phyloP scores from a whole-genome alignment of 192 early-diverging fungal genomes.

The Mortierella antarctica region DNA sequence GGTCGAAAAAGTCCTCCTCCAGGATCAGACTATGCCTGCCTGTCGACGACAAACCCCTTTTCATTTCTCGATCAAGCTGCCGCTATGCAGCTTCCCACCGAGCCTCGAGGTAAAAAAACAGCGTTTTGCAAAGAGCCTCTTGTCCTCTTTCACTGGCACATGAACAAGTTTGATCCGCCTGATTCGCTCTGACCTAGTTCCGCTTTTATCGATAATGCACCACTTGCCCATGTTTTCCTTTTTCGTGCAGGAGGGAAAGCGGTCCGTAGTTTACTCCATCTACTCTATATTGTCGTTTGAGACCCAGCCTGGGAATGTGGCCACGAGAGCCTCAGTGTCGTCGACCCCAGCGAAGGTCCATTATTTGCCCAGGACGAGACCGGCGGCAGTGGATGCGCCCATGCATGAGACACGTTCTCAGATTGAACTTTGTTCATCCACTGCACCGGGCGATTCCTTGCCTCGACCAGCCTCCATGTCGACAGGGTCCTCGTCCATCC shows the following conservation, averaged over 20 bases:
- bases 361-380: constrained; percentile 17
- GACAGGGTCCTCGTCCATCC: too few relatives aligned
- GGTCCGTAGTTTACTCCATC: constrained; percentile 18
- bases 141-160: not conserved
- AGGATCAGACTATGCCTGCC: constrained; percentile 9
- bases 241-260: constrained; percentile 14
- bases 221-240: constrained; percentile 15
- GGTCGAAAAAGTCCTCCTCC: constrained; percentile 30
- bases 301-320: not conserved
- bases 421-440: not conserved
- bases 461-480: too few relatives aligned
- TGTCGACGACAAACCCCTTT: constrained; percentile 17
- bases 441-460: too few relatives aligned
- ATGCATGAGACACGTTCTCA: constrained; percentile 8
- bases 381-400: not conserved
- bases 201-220: too few relatives aligned
- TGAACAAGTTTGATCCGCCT: not conserved
- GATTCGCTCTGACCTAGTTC: not conserved
- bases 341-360: constrained; percentile 8
- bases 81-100: constrained; percentile 35
- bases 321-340: constrained; percentile 9
- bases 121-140: not conserved
- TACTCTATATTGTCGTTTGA: constrained; percentile 16
- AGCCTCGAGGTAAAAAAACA: constrained; percentile 36
- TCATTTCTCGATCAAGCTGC: constrained; percentile 38